phyloP scores from a whole-genome alignment of 2,329 filamentous ascomycete species.

The Diplodia scrobiculata region DNA sequence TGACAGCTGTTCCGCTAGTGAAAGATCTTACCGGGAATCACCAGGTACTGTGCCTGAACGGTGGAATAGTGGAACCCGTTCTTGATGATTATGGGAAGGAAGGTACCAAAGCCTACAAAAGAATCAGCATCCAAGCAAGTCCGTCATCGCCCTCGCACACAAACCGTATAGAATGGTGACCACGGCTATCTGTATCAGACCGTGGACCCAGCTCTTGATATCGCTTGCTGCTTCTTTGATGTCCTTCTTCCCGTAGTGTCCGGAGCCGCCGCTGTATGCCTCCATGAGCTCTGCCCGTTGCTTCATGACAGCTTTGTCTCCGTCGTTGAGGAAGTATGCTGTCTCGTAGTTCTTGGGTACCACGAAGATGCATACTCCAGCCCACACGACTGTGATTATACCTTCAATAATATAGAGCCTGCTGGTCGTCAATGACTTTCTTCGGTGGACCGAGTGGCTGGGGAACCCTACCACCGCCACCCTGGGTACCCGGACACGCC shows the following conservation, averaged over 20 bases:
- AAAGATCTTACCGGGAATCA: conserved; percentile 30
- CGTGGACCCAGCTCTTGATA: conserved; percentile 41
- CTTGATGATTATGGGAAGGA: conserved; percentile 49
- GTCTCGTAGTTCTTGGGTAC: conserved; percentile 41
- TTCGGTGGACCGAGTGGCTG: not conserved
- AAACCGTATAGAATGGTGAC: conserved; percentile 46
- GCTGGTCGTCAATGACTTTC: not conserved
- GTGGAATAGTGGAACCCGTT: conserved; percentile 47
- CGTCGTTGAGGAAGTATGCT: conserved; percentile 40
- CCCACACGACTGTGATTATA: conserved; percentile 39
- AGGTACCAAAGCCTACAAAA: conserved; percentile 43
- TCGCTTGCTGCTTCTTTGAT: conserved; percentile 41
- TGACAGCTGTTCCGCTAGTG: no score
- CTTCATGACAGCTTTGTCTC: conserved; percentile 42
- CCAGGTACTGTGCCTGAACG: conserved; percentile 42
- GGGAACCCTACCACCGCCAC: conserved; percentile 37
- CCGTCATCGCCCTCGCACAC: conserved; percentile 3
- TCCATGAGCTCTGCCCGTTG: conserved; percentile 39
- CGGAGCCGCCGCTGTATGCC: conserved; percentile 38
- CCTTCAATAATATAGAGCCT: conserved; percentile 42
- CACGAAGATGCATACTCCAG: conserved; percentile 37
- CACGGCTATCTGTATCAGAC: conserved; percentile 45
- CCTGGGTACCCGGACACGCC: conserved; percentile 35
- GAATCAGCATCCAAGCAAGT: conserved; percentile 23
- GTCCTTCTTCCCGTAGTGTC: conserved; percentile 38